Conservation (phyloP, 192 early-diverging fungal genomes). For the Coemansia sp. region DNA sequence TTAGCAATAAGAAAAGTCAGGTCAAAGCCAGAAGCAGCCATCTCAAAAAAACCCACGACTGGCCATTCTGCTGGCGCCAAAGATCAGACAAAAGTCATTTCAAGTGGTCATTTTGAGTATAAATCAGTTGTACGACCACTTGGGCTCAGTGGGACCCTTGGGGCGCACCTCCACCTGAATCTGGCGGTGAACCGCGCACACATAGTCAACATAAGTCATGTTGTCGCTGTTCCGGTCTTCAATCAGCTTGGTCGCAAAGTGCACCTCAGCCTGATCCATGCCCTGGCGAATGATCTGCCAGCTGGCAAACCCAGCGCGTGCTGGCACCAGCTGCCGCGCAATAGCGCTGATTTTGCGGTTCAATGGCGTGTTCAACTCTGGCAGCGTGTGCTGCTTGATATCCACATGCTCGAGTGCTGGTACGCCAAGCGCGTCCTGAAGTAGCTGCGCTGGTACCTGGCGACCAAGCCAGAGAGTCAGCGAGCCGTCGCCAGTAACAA, state of each 20-base stretch:
- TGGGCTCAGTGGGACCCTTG: slow-evolving; percentile 37
- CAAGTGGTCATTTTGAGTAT: neutral
- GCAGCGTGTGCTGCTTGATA: slow-evolving; percentile 53
- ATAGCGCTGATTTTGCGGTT: slow-evolving; percentile 68
- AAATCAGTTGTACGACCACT: slow-evolving; percentile 44
- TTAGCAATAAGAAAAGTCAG: no score
- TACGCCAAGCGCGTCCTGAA: slow-evolving; percentile 83
- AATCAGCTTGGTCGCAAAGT: slow-evolving; percentile 72
- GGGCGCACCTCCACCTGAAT: slow-evolving; percentile 73
- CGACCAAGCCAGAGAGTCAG: slow-evolving; percentile 89
- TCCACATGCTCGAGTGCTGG: slow-evolving; percentile 71
- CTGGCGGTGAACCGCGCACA: slow-evolving; percentile 84
- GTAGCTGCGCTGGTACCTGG: slow-evolving; percentile 58
- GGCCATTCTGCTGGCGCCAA: no score
- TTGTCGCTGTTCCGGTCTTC: slow-evolving; percentile 90
- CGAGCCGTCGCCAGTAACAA: slow-evolving; percentile 79
- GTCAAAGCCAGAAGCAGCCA: neutral
- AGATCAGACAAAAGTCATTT: no score
- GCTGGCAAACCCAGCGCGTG: slow-evolving; percentile 65
- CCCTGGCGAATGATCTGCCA: slow-evolving; percentile 81
- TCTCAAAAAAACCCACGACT: neutral
- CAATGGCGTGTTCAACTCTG: slow-evolving; percentile 63
- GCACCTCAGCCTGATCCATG: slow-evolving; percentile 76
- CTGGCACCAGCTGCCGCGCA: slow-evolving; percentile 60
- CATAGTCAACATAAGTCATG: slow-evolving; percentile 91